These are phyloP conservation scores for Dryas integrifolia DNA, from an alignment of 331 rosid genomes.

Conservation along the genomic window DNA sequence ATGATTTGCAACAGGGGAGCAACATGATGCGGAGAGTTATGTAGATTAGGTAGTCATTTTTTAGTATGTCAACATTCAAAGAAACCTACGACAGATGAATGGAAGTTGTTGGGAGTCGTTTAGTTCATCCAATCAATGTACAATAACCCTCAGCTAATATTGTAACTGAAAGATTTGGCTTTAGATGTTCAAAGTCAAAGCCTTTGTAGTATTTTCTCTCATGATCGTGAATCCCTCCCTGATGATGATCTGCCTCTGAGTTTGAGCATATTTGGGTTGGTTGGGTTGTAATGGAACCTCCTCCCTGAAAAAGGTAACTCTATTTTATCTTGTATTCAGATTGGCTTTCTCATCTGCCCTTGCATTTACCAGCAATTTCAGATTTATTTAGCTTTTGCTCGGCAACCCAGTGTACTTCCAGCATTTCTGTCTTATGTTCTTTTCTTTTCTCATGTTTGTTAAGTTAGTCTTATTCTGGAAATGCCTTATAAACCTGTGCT, in stretches of 20 bases:
- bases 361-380: neutral
- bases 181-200: conserved; percentile 37
- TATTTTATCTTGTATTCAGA: conserved; percentile 4
- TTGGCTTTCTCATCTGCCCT: neutral
- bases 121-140: conserved; percentile 66
- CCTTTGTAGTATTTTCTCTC: conserved; percentile 37
- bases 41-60: conserved; percentile 83
- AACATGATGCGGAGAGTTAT: conserved; percentile 55
- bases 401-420: neutral
- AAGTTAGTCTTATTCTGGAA: neutral
- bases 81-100: conserved; percentile 51
- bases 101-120: conserved; percentile 60
- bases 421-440: neutral
- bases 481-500: neutral
- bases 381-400: neutral
- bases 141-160: conserved; percentile 71
- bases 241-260: conserved; percentile 25
- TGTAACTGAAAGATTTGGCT: conserved; percentile 65
- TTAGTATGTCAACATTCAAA: conserved; percentile 54
- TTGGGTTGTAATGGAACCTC: conserved; percentile 37
- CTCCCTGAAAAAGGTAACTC: conserved; percentile 34
- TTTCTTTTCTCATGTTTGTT: neutral
- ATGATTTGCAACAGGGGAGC: conserved; percentile 54
- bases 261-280: conserved; percentile 30
- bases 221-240: conserved; percentile 17